A percentile compares a stretch with the other conserved stretches of the same genome.
These are phyloP conservation scores for Scytalidium lignicola DNA, from an alignment of 2,329 filamentous ascomycete species.

Conservation along the genomic window DNA sequence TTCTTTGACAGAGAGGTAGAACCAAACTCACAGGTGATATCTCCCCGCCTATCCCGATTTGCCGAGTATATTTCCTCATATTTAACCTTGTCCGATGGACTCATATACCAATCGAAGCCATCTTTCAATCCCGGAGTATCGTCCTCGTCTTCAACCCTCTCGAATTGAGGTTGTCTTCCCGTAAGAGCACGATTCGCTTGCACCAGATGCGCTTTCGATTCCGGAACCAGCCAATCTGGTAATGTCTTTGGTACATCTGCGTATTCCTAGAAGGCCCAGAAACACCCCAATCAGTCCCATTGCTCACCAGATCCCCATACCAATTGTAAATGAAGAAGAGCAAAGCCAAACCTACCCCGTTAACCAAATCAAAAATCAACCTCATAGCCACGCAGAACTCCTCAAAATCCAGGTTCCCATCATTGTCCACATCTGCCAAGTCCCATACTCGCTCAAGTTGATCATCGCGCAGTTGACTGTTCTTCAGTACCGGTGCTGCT, in stretches of 20 bases:
- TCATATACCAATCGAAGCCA: conserved; percentile 99
- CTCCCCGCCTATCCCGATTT: conserved; percentile 81
- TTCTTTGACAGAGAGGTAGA: background rate
- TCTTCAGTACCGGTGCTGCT: conserved; percentile 67
- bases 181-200: conserved; percentile 77
- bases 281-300: conserved; percentile 4
- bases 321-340: conserved; percentile 1
- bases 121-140: conserved; percentile 84
- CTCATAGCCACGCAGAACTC: conserved; percentile 99
- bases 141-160: conserved; percentile 76
- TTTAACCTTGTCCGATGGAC: conserved; percentile 80
- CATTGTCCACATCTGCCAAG: conserved; percentile 91
- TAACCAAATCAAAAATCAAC: conserved; percentile 93
- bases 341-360: conserved; percentile 65
- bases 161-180: conserved; percentile 75
- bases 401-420: conserved; percentile 97
- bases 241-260: conserved; percentile 78
- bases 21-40: conserved; percentile 65
- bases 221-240: conserved; percentile 95
- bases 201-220: conserved; percentile 87
- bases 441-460: conserved; percentile 99
- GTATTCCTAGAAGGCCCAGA: conserved; percentile 60
- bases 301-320: conserved; percentile 1
- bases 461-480: conserved; percentile 65
- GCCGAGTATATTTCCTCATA: conserved; percentile 98